Evolutionary conservation across 768 basidiomycete species (phyloP), one percentile per base, ranked within the genome.

Genomic region (Paxillus ammoniavirescens): DNA sequence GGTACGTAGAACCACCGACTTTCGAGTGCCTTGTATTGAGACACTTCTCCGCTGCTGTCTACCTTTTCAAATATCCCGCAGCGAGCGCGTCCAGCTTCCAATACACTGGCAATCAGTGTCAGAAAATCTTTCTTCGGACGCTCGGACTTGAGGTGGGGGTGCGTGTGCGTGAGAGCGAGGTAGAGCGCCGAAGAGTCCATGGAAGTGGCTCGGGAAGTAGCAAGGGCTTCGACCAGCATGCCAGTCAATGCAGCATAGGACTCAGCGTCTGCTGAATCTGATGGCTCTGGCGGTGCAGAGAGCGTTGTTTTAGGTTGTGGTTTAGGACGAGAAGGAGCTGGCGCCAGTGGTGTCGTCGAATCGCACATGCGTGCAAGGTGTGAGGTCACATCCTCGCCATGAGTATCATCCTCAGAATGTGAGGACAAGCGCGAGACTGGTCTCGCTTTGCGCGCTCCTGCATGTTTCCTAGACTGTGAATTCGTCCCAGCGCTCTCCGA

Each of bases 1-100:
- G 88, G 83, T 6, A 87, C 80, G 61, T 91, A 91, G 66, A 87
- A 91, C 86, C 86, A 91, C 62, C 84, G 66, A 45, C 60, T 56
- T 18, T 62, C 59, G 1, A 57, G 79, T 17, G 80, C 78, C 61
- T 84, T 84, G 53, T 84, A 63, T 37, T 49, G 81, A 74, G 59
- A 80, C 21, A 35, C 79, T 78, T 83, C 67, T 1, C 79, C 79
- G 60, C 79, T 83, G 55, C 82, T 81, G 58, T 87, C 83, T 33
- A 89, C 86, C 63, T 84, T 85, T 26, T 83, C 87, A 63, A 90
- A 90, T 53, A 90, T 80, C 3, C 85, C 86, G 54, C 75, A 77
- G 42, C 76, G 76, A 18, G 67, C 60, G 7, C 69, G 71, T 18
- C 73, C 76, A 45, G 69, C 66, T 50, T 77, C 72, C 56, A 90